phyloP scores from a whole-genome alignment of 1,284 basidiomycete genomes.

The Moesziomyces sp. region DNA sequence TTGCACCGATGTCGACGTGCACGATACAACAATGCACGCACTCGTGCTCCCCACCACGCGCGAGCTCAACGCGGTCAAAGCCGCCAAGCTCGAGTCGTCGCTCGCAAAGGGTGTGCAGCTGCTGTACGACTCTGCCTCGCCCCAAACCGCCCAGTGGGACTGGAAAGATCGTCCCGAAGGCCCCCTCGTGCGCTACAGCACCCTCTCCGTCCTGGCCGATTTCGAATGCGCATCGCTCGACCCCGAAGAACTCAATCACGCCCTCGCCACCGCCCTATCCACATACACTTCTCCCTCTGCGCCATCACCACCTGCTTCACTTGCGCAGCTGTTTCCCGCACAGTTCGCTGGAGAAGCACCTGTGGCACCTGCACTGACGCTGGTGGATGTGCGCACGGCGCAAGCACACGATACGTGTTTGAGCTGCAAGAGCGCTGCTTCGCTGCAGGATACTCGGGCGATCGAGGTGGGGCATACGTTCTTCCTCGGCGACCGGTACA shows the following conservation, averaged over 20 bases:
- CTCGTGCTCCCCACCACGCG: constrained; percentile 42
- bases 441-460: constrained; percentile 52
- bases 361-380: constrained; percentile 16
- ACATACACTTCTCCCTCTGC: constrained; percentile 24
- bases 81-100: constrained; percentile 21
- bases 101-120: constrained; percentile 13
- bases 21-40: constrained; percentile 44
- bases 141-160: constrained; percentile 36
- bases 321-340: constrained; percentile 42
- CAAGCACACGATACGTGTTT: constrained; percentile 51
- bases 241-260: constrained; percentile 42
- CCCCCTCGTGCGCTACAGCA: constrained; percentile 47
- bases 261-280: constrained; percentile 29
- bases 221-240: constrained; percentile 51
- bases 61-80: constrained; percentile 56
- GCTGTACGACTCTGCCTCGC: constrained; percentile 28
- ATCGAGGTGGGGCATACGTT: constrained; percentile 69
- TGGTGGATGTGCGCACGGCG: constrained; percentile 44
- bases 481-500: constrained; percentile 66
- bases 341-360: constrained; percentile 23
- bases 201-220: constrained; percentile 42
- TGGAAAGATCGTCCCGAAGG: constrained; percentile 60
- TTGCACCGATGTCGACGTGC: constrained; percentile 18
- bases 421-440: constrained; percentile 41
- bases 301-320: constrained; percentile 2